Evolutionary conservation across 73 alveolate genomes (phyloP).

Genomic region (Blepharisma stoltei): DNA sequence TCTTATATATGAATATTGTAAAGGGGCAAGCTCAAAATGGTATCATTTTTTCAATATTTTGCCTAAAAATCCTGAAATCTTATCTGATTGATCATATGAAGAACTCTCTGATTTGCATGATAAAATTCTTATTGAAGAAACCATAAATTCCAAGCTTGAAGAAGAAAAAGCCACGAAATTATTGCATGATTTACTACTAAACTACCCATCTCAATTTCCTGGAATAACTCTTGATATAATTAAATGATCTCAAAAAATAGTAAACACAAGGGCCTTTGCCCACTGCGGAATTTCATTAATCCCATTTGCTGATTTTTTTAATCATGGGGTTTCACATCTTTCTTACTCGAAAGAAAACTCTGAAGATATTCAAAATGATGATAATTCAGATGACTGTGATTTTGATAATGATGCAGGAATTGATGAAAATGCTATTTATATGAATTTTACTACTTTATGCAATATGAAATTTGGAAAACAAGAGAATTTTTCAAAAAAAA

Average conservation of each 20-base stretch:
- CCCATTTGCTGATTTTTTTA: slow-evolving; percentile 25
- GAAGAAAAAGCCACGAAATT: neutral
- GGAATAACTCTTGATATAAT: neutral
- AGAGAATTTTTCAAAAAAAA: too few species aligned
- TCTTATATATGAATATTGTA: slow-evolving; percentile 38
- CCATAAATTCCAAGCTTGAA: neutral
- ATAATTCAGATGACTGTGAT: too few species aligned
- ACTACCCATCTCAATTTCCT: neutral
- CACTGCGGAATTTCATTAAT: neutral
- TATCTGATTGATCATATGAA: slow-evolving; percentile 39
- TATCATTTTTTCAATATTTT: slow-evolving; percentile 44
- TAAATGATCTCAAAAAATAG: neutral
- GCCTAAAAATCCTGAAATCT: slow-evolving; percentile 44
- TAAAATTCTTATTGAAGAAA: neutral
- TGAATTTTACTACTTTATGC: too few species aligned
- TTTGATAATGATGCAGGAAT: too few species aligned
- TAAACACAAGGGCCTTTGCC: slow-evolving; percentile 18
- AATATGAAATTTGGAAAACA: too few species aligned
- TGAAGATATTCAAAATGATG: too few species aligned
- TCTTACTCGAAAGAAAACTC: too few species aligned
- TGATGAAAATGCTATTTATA: too few species aligned
- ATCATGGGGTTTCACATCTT: slow-evolving; percentile 11
- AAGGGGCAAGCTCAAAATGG: slow-evolving; percentile 46
- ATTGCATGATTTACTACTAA: neutral
- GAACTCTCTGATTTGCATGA: slow-evolving; percentile 47